Evolutionary conservation across 192 early-diverging fungal species (phyloP), one percentile per base, ranked within the genome.

Genomic region (Coemansia pectinata): DNA sequence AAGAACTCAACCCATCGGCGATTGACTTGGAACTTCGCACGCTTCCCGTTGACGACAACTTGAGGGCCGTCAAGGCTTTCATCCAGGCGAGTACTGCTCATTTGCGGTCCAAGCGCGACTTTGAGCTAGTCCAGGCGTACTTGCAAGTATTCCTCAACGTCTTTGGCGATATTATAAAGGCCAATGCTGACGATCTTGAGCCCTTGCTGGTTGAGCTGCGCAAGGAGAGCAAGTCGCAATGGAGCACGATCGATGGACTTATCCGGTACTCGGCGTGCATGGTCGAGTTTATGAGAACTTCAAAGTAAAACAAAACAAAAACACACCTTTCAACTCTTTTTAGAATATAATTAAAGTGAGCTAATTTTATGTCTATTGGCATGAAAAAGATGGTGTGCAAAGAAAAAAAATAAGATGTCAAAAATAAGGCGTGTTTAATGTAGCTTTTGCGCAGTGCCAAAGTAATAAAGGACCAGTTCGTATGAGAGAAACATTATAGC

Each of bases 401-500:
- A 25, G 11, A 25, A 42, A 25, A 47, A 19, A 63, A 15, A 17
- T 15, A 17, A 0, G 4, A 17, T 44, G 17, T 44, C 17, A 29
- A 29, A 39, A 33, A 59, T 21, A 47, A n/a, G 62, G 4, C 48
- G 11, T 70, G 27, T 19, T 52, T 65, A 61, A 31, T 45, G 12
- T 23, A 36, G 21, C 15, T 57, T 33, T 29, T 67, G 53, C 34
- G 55, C 21, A 1, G 73, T 66, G 52, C 80, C 80, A 72, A 79
- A 84, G 36, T 76, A 73, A 33, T 90, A 77, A 34, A 92, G 67
- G 38, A 94, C 89, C 17, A 88, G 74, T 65, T 96, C 94, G 61
- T 94, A 96, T 11, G 89, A 88, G 59, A 94, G 85, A 70, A 99
- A 98, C 90, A 98, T 89, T 63, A 97, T 96, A 7, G 94, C 92